Percentiles rank a stretch among this genome's conserved stretches.
Conservation (phyloP, 2,329 filamentous ascomycete genomes). For the Canariomyces notabilis region DNA sequence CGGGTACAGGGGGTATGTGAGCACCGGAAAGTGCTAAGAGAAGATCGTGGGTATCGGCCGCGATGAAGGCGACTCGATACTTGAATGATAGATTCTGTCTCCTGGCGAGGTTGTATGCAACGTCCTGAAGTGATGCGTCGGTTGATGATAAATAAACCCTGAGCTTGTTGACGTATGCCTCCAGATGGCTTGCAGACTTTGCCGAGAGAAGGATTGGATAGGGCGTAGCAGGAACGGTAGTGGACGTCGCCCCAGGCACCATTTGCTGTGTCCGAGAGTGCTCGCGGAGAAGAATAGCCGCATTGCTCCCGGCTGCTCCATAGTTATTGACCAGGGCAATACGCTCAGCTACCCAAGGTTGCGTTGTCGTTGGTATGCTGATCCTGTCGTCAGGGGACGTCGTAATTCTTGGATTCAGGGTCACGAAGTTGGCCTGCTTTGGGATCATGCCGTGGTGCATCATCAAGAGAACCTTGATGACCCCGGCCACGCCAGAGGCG, state of each 20-base stretch:
- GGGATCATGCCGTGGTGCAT: constrained; percentile 28
- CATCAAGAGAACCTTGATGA: constrained; percentile 33
- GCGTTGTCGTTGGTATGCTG: constrained; percentile 14
- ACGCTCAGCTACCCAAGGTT: constrained; percentile 22
- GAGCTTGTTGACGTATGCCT: not conserved
- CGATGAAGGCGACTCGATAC: not conserved
- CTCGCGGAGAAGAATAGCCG: constrained; percentile 23
- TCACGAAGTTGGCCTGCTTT: constrained; percentile 30
- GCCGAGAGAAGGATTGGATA: not conserved
- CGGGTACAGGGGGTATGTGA: no score
- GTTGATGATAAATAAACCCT: not conserved
- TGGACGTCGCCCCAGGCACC: not conserved
- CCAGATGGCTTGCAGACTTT: not conserved
- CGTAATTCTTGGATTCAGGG: constrained; percentile 26
- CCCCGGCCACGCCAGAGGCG: constrained; percentile 27
- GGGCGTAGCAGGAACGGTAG: no score
- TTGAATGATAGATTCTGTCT: not conserved
- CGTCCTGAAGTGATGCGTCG: not conserved
- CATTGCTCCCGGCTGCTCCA: constrained; percentile 32
- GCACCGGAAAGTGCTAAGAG: not conserved
- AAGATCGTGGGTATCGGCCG: not conserved
- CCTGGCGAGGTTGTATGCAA: not conserved
- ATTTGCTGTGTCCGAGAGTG: not conserved
- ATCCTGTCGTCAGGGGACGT: constrained; percentile 22
- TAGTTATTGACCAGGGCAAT: constrained; percentile 33